Base-by-base conservation (phyloP, 2,329 filamentous ascomycete genomes). In the Hymenoscyphus linearis region DNA sequence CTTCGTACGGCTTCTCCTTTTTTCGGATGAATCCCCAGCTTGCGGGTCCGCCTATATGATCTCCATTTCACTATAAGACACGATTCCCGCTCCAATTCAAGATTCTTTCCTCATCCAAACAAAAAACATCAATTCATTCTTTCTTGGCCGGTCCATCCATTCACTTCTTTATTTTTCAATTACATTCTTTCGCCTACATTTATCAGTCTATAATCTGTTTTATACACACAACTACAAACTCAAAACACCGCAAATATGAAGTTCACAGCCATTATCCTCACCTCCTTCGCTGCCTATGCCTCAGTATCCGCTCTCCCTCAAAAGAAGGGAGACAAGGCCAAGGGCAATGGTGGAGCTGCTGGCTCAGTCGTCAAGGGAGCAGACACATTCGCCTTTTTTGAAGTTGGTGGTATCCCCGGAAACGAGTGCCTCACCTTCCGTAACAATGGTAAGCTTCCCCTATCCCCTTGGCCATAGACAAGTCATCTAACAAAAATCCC, bases 381-480 rank as follows among this genome's bases (percentile, higher is more conserved):
- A 12, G 58, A 68, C 25, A 76, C 73, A 0, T 64, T 76, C 4
- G 75, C 77, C n/a, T 70, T 76, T 61, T 74, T 72, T 40, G 75
- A 78, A 65, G 67, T 74, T 55, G 70, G 68, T 18, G 75, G 76
- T 22, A 66, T 77, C 5, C 68, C 73, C 0, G 66, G 64, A 27
- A 66, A 67, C 44, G 65, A 67, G 52, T 67, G 66, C 40, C 52
- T 78, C n/a, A 77, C 75, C 14, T 77, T 77, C 66, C 72, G 76
- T 60, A 77, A 78, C 65, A 76, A 77, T 58, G 75, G 74, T 74
- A 63, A 13, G 59, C 36, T 4, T 9, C 26, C 25, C 14, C 12
- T 18, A 31, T 52, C 52, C 25, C 25, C 16, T 27, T 34, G 54
- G 10, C 26, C 52, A 34, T 14, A 9, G 36, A 13, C 35, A 14